phyloP scores from a whole-genome alignment of 176 grass and related monocot species.

The Bromus sterilis region DNA sequence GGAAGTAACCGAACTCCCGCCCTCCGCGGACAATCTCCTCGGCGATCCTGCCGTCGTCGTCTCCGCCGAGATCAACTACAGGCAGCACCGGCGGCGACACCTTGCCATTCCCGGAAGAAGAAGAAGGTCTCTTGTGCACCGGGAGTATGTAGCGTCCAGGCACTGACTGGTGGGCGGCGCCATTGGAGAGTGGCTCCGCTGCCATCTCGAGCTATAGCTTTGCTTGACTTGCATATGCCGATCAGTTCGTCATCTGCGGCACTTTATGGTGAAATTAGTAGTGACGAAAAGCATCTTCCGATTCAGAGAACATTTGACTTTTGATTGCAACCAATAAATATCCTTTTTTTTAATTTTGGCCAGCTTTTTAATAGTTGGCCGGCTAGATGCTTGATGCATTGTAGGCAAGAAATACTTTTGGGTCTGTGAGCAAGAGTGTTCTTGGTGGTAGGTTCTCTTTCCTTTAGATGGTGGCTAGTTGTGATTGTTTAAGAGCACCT shows the following conservation, averaged over 20 bases:
- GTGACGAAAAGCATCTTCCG: neutral
- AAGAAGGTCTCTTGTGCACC: neutral
- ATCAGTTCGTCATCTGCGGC: neutral
- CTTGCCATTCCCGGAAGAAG: neutral
- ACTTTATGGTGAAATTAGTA: neutral
- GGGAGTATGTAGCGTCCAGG: constrained; percentile 2
- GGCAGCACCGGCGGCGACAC: no score
- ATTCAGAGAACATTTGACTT: neutral
- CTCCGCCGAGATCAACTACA: neutral
- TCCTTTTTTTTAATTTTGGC: neutral
- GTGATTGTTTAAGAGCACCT: no score
- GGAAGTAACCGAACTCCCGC: constrained; percentile 20
- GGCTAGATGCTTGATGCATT: neutral
- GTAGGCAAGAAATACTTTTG: neutral
- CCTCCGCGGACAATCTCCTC: constrained; percentile 20
- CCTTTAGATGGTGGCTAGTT: no score
- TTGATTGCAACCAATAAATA: neutral
- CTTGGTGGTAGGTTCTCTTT: neutral
- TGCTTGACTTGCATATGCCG: neutral
- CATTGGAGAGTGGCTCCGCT: constrained; percentile 16
- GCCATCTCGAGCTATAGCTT: neutral
- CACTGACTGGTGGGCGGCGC: neutral
- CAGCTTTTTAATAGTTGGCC: neutral
- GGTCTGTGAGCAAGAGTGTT: neutral
- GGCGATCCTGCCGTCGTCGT: neutral